Conservation (phyloP, 164 flowering plant species). For the Tinospora cordifolia region DNA sequence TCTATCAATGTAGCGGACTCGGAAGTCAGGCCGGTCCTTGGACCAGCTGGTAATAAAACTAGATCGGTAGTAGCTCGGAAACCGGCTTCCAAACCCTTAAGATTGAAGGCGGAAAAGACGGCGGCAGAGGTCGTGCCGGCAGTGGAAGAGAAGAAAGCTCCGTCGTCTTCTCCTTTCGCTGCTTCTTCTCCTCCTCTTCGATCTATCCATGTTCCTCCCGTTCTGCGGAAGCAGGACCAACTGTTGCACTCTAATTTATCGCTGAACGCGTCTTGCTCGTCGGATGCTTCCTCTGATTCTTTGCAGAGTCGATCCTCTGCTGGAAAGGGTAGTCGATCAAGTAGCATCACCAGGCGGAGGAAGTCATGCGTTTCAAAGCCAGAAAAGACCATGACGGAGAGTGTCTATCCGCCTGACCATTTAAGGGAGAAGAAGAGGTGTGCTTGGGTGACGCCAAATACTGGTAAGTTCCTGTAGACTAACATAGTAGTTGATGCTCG, state of each 20-base stretch:
- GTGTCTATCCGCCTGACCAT: slow-evolving; percentile 17
- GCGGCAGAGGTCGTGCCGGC: background rate
- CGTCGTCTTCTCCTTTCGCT: slow-evolving; percentile 15
- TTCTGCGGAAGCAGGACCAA: slow-evolving; percentile 34
- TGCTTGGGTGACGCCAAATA: slow-evolving; percentile 70
- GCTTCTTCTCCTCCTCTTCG: slow-evolving; percentile 24
- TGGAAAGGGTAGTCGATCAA: slow-evolving; percentile 33
- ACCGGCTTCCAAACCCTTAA: background rate
- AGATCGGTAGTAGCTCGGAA: background rate
- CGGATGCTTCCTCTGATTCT: slow-evolving; percentile 67
- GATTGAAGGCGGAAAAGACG: background rate
- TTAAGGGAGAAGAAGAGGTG: slow-evolving; percentile 47
- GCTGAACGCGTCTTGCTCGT: slow-evolving; percentile 55
- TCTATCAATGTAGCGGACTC: background rate
- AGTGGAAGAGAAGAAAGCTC: slow-evolving; percentile 25
- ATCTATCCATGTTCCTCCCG: slow-evolving; percentile 19
- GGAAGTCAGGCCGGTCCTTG: slow-evolving; percentile 6
- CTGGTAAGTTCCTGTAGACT: slow-evolving; percentile 33
- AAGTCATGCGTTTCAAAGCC: slow-evolving; percentile 29
- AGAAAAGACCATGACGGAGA: slow-evolving; percentile 23
- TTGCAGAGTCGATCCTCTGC: slow-evolving; percentile 50
- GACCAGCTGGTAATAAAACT: slow-evolving; percentile 6
- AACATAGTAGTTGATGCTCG: too few species aligned
- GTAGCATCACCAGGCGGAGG: slow-evolving; percentile 24
- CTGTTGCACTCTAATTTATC: slow-evolving; percentile 39